Base-by-base conservation (phyloP, 768 basidiomycete genomes). In the Hericium coralloides region DNA sequence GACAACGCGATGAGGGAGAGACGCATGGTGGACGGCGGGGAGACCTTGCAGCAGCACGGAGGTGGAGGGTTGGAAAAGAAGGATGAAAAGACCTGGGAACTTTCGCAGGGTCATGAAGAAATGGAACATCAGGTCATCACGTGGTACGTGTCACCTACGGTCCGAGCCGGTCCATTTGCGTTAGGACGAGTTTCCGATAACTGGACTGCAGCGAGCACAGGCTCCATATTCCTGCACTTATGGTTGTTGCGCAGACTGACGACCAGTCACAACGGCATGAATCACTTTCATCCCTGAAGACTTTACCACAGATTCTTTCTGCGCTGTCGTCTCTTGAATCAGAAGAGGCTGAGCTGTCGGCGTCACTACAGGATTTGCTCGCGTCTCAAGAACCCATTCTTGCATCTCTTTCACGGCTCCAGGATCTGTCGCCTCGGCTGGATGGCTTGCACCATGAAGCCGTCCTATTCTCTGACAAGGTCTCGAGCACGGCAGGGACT, bases 281-380 rank as follows among this genome's bases (percentile, higher is more conserved):
- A 31, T 26, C 66, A 20, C 67, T 65, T 12, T 63, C 61, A 17
- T 64, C 66, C 12, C 76, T 91, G 26, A 87, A 81, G 1, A 83
- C 73, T 52, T 67, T 90, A 15, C 73, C 82, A 12, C 84, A 91
- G 59, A 84, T 92, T 43, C 70, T 92, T 18, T 81, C 85, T n/a
- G 82, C 80, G 53, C 77, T 92, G 17, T 87, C 90, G 15, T 76
- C 77, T 26, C 78, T 89, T 50, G 84, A 95, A 66, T 82, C 85
- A 6, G 80, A 87, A 65, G 92, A 95, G 67, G 76, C 86, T 36
- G 78, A 85, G 22, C 79, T 95, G 15, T 89, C 91, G 15, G 77
- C 78, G 53, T 82, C 84, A 8, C 80, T 97, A 53, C 76, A 88
- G 4, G 76, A 80, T 43, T 73, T 94, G 26, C 75, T 97, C 12